Evolutionary conservation across 2,329 filamentous ascomycete species (phyloP), one percentile per base, ranked within the genome.

Genomic region (Acarospora socialis): DNA sequence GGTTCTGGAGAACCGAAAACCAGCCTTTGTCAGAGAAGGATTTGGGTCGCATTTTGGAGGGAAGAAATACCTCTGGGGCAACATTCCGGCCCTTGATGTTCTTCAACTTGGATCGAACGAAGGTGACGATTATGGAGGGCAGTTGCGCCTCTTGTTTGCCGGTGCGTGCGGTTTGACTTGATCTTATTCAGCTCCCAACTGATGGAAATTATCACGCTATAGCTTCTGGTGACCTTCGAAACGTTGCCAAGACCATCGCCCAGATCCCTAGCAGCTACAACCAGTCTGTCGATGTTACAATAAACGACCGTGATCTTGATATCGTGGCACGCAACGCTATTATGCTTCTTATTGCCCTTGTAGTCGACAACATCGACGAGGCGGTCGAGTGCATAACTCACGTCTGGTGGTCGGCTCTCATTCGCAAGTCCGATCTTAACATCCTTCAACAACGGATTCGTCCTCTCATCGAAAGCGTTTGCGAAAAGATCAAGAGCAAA

Each of bases 201-300:
- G 36, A 42, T 12, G 31, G 7, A 9, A 35, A 42, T 17, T 33
- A 30, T 28, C 4, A 26, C 34, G 17, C 16, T 35, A 30, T 31
- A 61, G 61, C 57, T 4, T 65, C 61, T 7, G 60, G 57, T 5
- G 59, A 65, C 36, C 33, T 56, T 4, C 47, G 60, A 23, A 63
- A 66, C 34, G 42, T 60, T 3, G 35, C 65, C 33, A 56, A 55
- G 40, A 55, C 60, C 0, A 37, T 64, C 3, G 43, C 42, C 2
- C 28, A 37, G 2, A 37, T 65, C 4, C 54, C 57, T 0, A 21
- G 26, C 3, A 37, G 15, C 0, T 59, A 53, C 33, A 35, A 22
- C 0, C 39, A 42, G 1, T 5, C 28, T 1, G 36, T 56, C 18
- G 31, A 43, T 0, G 33, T 54, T 1, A 40, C 46, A 2, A 30